Base-by-base conservation (phyloP, 2,329 filamentous ascomycete species). In the Colletotrichum euphorbiae region DNA sequence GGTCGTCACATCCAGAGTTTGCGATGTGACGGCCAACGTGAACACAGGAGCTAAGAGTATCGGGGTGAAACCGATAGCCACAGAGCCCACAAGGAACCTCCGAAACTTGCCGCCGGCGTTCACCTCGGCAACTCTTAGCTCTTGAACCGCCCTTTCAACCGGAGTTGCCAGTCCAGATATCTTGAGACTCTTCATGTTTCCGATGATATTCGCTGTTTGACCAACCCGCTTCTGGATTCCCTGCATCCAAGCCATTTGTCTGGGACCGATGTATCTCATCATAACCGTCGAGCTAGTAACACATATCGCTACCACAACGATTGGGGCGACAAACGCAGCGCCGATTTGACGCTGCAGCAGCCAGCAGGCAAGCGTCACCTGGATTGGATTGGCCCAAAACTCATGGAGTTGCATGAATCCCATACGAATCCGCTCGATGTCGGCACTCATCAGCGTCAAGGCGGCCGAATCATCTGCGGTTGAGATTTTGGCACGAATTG, bases 121-220 rank as follows among this genome's bases (percentile, higher is more conserved):
- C 0, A 82, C 68, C 67, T 82, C 80, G 3, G 75, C 70, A 2
- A 76, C 28, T n/a, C 74, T 69, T 15, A 74, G 13, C 6, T 65
- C 59, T 15, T 69, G 51, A 9, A 75, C 69, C 13, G 69, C 59
- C 0, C 7, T 28, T 38, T 19, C 36, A 72, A 74, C 77, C 71
- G 81, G 4, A 78, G 13, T 80, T 74, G 42, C 78, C 3, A 87
- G 71, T 0, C 84, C 84, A 1, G 81, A 77, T 69, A 86, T 81
- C 71, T 85, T 86, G 62, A 86, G 78, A 7, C 80, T 80, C 70
- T 85, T 86, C 76, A 87, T 85, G 9, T 80, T 81, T 6, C 78
- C 79, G 0, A 87, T 75, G 72, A 84, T 80, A 2, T 78, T 77
- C 3, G 81, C 77, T 0, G 84, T 87, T 9, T 80, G 79, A 5